These are phyloP conservation scores for Triticum urartu DNA, from an alignment of 176 grass and related monocot genomes.

Conservation along the genomic window DNA sequence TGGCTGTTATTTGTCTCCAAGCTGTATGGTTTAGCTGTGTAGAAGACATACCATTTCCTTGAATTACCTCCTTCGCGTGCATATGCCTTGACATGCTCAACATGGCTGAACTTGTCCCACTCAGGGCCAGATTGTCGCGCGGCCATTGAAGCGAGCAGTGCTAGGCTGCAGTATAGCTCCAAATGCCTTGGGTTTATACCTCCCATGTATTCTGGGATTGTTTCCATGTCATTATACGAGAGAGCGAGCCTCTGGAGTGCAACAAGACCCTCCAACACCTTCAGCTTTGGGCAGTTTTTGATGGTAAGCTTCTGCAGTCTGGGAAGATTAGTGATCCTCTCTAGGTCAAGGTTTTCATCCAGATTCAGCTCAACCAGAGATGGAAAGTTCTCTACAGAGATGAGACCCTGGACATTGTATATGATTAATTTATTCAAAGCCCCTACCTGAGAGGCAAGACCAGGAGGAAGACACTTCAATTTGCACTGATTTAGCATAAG, in stretches of 20 bases:
- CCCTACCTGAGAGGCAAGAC: no score
- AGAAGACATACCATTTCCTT: background rate
- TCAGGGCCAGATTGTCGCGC: background rate
- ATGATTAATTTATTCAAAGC: background rate
- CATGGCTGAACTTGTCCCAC: conserved; percentile 3
- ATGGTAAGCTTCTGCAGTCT: background rate
- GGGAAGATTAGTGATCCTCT: background rate
- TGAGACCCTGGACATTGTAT: background rate
- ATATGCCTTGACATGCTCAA: conserved; percentile 1
- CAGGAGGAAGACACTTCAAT: no score
- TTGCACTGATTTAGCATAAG: no score
- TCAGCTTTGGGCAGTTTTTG: background rate
- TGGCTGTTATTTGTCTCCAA: background rate
- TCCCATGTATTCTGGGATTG: background rate
- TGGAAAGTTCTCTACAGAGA: background rate
- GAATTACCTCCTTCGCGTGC: background rate
- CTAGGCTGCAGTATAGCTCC: background rate
- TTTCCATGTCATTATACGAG: accelerated
- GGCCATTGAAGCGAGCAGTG: background rate
- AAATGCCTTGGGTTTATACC: background rate
- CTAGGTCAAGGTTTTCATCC: background rate
- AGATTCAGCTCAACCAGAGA: background rate
- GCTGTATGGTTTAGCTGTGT: background rate
- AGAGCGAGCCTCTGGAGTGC: background rate
- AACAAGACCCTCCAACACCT: background rate